Base-by-base conservation (phyloP, 495 filamentous ascomycete genomes). In the Talaromyces stipitatus region DNA sequence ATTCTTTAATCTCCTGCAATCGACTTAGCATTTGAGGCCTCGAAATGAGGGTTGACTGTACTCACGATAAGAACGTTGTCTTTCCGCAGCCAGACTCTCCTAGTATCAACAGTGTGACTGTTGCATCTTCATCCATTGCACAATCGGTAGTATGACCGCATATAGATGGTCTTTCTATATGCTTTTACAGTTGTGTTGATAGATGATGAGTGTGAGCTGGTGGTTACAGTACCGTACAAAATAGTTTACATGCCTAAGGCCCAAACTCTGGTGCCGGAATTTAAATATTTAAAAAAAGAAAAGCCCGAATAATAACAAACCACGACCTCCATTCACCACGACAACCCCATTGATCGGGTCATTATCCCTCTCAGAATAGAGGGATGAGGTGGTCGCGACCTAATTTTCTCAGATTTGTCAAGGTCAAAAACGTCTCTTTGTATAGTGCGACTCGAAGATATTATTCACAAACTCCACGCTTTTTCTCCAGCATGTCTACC, bases 11-110 rank as follows among this genome's bases (percentile, higher is more conserved):
- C 61, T 50, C 38, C 52, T 56, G n/a, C n/a, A 26, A 18, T 36
- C 38, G 55, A 16, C 29, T 48, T 11, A 58, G 47, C 23, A 60
- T 65, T 47, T 72, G 71, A 10, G 70, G 57, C 14, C 8, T 9
- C n/a, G 55, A 24, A 16, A 50, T 26, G 6, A 36, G 22, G 26
- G 32, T 28, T 46, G 14, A 50, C 11, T 74, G 33, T 57, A 85
- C 89, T 70, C 71, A 95, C 91, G 90, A 91, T 65, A 96, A 68
- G 65, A 96, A 94, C 12, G 87, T 92, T 10, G 89, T 87, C 69
- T 96, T 96, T 27, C 91, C 91, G 62, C 89, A 88, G 63, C 80
- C 81, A 47, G 82, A 69, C 65, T 96, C 91, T 57, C 91, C 91
- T 4, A 96, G 74, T 0, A 96, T 76, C 14, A 96, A 76, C 51